These are phyloP conservation scores for Fonsecaea nubica DNA, from an alignment of 2,329 filamentous ascomycete genomes.

Conservation along the genomic window DNA sequence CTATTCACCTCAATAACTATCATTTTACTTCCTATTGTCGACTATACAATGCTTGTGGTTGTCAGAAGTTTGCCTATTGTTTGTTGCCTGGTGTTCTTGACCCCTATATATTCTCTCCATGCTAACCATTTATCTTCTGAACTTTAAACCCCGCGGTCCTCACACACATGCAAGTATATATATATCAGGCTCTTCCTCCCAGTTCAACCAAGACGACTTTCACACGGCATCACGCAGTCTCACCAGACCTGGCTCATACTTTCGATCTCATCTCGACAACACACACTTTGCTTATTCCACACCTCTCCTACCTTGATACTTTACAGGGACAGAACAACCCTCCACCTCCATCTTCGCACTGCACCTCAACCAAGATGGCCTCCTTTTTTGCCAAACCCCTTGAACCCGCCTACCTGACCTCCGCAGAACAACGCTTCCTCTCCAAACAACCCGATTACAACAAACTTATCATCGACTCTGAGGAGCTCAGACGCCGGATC, in stretches of 20 bases:
- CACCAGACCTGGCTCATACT: no score
- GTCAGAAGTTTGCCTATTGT: background rate
- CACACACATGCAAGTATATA: background rate
- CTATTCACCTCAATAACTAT: background rate
- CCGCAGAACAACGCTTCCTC: conserved; percentile 12
- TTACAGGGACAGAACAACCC: background rate
- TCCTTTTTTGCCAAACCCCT: conserved; percentile 1
- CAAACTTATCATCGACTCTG: conserved; percentile 18
- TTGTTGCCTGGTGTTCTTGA: background rate
- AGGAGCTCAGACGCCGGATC: conserved; percentile 11
- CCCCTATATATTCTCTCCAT: background rate
- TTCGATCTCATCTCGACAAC: background rate
- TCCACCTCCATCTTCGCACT: background rate
- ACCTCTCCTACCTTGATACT: background rate
- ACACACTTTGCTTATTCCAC: background rate
- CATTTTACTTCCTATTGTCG: background rate
- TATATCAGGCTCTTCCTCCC: background rate
- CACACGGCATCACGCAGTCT: background rate
- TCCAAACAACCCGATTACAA: conserved; percentile 20
- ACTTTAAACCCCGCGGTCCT: background rate
- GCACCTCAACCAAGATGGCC: conserved; percentile 10
- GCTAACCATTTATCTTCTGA: background rate
- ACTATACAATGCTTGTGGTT: background rate
- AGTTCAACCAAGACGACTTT: background rate
- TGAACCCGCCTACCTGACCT: background rate